Conservation (phyloP, 805 yeast species). For the Schwanniomyces polymorphus region DNA sequence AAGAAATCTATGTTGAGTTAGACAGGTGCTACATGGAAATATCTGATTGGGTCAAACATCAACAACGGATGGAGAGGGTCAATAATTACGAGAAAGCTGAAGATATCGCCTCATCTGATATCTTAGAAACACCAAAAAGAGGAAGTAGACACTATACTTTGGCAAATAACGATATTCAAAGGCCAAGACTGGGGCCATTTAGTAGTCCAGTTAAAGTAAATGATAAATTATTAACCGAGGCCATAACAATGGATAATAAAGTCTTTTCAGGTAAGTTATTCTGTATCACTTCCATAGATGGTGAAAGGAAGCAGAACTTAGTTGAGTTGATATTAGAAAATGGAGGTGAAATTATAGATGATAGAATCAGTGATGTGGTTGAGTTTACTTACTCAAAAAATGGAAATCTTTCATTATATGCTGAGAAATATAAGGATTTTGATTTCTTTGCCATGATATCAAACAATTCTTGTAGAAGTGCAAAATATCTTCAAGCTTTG, state of each 20-base stretch:
- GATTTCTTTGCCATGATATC: constrained; percentile 70
- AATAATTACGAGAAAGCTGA: constrained; percentile 13
- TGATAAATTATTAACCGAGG: neutral
- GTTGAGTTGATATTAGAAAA: constrained; percentile 33
- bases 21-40: constrained; percentile 38
- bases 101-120: neutral
- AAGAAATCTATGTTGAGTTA: constrained; percentile 23
- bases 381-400: constrained; percentile 10
- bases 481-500: constrained; percentile 73
- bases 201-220: constrained; percentile 6
- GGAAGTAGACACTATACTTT: neutral
- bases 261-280: constrained; percentile 27
- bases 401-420: constrained; percentile 5
- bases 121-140: constrained; percentile 10
- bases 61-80: constrained; percentile 14
- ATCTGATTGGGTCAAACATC: constrained; percentile 39
- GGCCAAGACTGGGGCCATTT: neutral
- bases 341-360: constrained; percentile 43
- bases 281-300: constrained; percentile 38
- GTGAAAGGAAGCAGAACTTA: constrained; percentile 31
- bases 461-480: constrained; percentile 57
- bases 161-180: neutral
- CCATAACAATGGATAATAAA: constrained; percentile 2
- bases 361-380: constrained; percentile 31
- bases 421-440: constrained; percentile 16